A percentile compares a stretch with the other conserved stretches of the same genome.
These are phyloP conservation scores for Clavispora fructus DNA, from an alignment of 805 yeast genomes.

Conservation along the genomic window DNA sequence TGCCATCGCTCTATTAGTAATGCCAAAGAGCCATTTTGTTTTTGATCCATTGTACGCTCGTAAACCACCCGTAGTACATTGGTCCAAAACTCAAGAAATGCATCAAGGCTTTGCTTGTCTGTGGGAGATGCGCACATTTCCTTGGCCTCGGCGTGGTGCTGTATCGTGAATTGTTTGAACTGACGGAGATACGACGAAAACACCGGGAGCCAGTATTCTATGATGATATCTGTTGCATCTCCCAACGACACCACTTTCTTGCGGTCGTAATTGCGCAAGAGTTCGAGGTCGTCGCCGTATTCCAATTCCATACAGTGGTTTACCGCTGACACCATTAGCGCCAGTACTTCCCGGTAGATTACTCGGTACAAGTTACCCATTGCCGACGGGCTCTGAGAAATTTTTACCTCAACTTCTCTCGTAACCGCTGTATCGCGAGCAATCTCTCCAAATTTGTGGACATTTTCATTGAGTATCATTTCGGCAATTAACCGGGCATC, in stretches of 20 bases:
- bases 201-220: slow-evolving; percentile 41
- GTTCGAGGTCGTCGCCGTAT: slow-evolving; percentile 53
- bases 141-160: slow-evolving; percentile 12
- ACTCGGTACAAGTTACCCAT: slow-evolving; percentile 11
- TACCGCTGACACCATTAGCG: slow-evolving; percentile 40
- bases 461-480: slow-evolving; percentile 34
- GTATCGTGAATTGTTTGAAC: slow-evolving; percentile 12
- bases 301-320: slow-evolving; percentile 47
- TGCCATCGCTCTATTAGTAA: slow-evolving; percentile 14
- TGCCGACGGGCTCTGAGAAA: not conserved
- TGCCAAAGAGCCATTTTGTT: slow-evolving; percentile 16
- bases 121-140: slow-evolving; percentile 2
- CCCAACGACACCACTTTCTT: slow-evolving; percentile 26
- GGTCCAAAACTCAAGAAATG: slow-evolving; percentile 51
- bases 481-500: slow-evolving; percentile 39
- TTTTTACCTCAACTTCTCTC: slow-evolving; percentile 7
- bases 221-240: slow-evolving; percentile 40
- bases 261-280: slow-evolving; percentile 44
- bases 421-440: slow-evolving; percentile 1
- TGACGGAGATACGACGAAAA: slow-evolving; percentile 45
- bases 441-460: slow-evolving; percentile 17
- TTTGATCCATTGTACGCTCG: slow-evolving; percentile 2
- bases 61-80: slow-evolving; percentile 28
- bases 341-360: slow-evolving; percentile 39
- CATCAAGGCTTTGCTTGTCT: slow-evolving; percentile 17